Evolutionary conservation across 495 filamentous ascomycete genomes (phyloP).

Genomic region (Penicillium arizonense): DNA sequence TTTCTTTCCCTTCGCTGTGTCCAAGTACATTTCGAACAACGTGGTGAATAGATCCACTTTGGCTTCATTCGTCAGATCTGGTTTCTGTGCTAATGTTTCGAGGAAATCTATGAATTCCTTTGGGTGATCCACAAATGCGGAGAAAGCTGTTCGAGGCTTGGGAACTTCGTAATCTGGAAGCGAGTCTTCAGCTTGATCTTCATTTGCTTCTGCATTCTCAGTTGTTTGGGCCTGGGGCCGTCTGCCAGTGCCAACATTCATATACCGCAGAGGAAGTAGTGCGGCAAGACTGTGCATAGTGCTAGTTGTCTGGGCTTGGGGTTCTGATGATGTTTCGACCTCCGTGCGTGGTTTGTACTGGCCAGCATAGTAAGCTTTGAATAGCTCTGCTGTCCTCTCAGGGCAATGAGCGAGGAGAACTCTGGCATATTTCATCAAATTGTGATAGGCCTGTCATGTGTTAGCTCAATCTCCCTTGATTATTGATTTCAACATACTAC

Average conservation of each 20-base stretch:
- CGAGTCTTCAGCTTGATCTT: slow-evolving; percentile 23
- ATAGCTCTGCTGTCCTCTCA: slow-evolving; percentile 73
- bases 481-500: slow-evolving; percentile 48
- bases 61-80: slow-evolving; percentile 65
- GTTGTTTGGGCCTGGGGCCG: slow-evolving; percentile 37
- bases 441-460: slow-evolving; percentile 67
- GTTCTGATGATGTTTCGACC: slow-evolving; percentile 48
- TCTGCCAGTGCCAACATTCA: slow-evolving; percentile 57
- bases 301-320: slow-evolving; percentile 56
- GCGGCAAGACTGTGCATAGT: slow-evolving; percentile 80
- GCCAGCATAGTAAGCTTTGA: slow-evolving; percentile 91
- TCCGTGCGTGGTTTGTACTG: slow-evolving; percentile 73
- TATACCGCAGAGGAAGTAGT: slow-evolving; percentile 82
- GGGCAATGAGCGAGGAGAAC: slow-evolving; percentile 85
- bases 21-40: slow-evolving; percentile 95
- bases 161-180: slow-evolving; percentile 50
- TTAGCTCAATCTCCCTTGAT: neutral
- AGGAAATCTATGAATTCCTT: slow-evolving; percentile 88
- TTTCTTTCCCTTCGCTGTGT: slow-evolving; percentile 75
- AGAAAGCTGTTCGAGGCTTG: slow-evolving; percentile 88
- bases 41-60: slow-evolving; percentile 90
- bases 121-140: slow-evolving; percentile 92
- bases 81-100: slow-evolving; percentile 73
- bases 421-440: slow-evolving; percentile 92
- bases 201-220: slow-evolving; percentile 26